These are phyloP conservation scores for Suillus paluster DNA, from an alignment of 768 basidiomycete species.

Conservation along the genomic window DNA sequence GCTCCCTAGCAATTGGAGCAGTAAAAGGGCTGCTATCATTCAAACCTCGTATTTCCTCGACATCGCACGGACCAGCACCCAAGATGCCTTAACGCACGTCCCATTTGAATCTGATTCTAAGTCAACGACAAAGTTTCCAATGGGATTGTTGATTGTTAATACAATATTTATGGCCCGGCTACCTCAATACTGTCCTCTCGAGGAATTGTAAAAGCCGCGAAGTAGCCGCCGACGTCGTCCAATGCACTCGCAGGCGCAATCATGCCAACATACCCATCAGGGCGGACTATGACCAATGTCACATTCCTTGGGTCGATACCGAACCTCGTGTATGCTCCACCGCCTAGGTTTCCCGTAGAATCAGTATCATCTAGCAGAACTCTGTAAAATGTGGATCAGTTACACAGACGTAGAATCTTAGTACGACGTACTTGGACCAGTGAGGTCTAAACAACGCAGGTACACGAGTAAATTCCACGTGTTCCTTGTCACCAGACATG, in stretches of 20 bases:
- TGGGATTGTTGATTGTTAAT: too few species aligned
- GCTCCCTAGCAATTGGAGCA: too few species aligned
- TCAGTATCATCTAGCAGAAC: conserved; percentile 43
- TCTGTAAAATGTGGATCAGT: conserved; percentile 20
- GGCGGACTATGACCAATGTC: conserved; percentile 42
- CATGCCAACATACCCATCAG: conserved; percentile 46
- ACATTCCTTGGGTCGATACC: conserved; percentile 35
- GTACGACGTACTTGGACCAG: conserved; percentile 44
- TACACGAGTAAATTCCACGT: conserved; percentile 36
- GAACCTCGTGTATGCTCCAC: conserved; percentile 38
- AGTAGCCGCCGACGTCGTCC: conserved; percentile 50
- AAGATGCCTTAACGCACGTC: too few species aligned
- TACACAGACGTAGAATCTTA: neutral
- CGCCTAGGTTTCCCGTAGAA: conserved; percentile 32
- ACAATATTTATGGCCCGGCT: too few species aligned
- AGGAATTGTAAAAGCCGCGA: conserved; percentile 47
- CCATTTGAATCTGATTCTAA: too few species aligned
- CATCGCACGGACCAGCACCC: too few species aligned
- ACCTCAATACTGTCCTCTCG: neutral
- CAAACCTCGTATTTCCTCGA: too few species aligned
- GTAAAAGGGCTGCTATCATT: too few species aligned
- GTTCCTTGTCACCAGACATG: conserved; percentile 33
- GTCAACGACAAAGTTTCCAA: too few species aligned
- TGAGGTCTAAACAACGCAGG: conserved; percentile 42
- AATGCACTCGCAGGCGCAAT: conserved; percentile 32